A percentile compares a stretch with the other conserved stretches of the same genome.
These are phyloP conservation scores for Xeromyces bisporus DNA, from an alignment of 495 filamentous ascomycete species.

Conservation along the genomic window DNA sequence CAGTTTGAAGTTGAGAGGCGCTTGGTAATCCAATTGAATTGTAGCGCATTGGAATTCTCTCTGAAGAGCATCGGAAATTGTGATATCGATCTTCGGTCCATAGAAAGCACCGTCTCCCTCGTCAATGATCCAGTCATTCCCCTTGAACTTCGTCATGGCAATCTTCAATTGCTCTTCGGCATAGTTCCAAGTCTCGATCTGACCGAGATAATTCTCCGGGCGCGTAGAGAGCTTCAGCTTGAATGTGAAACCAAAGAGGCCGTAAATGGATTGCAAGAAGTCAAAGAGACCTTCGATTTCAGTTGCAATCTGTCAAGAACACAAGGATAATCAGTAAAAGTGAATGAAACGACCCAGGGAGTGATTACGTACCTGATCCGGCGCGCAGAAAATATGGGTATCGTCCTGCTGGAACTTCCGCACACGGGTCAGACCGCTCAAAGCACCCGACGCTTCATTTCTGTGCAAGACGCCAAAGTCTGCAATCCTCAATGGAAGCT, in stretches of 20 bases:
- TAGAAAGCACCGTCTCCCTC: constrained; percentile 95
- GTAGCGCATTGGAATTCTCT: constrained; percentile 85
- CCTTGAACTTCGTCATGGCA: constrained; percentile 64
- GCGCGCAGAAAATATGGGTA: constrained; percentile 78
- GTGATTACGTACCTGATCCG: constrained; percentile 41
- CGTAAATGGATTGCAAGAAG: constrained; percentile 70
- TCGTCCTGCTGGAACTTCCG: constrained; percentile 92
- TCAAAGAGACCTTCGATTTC: constrained; percentile 84
- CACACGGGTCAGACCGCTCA: constrained; percentile 80
- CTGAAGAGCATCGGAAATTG: constrained; percentile 61
- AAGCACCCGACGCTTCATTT: constrained; percentile 84
- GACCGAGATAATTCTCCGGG: constrained; percentile 80
- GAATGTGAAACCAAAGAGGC: constrained; percentile 86
- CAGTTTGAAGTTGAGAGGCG: constrained; percentile 67
- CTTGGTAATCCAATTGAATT: constrained; percentile 93
- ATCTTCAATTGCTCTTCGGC: constrained; percentile 65
- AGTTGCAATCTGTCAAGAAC: constrained; percentile 42
- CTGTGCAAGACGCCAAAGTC: constrained; percentile 93
- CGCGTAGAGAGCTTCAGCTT: constrained; percentile 89
- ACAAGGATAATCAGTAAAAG: constrained; percentile 6
- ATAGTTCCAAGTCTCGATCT: constrained; percentile 71
- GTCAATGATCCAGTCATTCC: constrained; percentile 71
- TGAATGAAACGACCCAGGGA: not conserved
- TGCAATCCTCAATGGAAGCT: constrained; percentile 76
- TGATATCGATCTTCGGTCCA: constrained; percentile 91